A percentile compares a stretch with the other conserved stretches of the same genome.
Conservation (phyloP, 768 basidiomycete species). For the Leccinum imitatum region DNA sequence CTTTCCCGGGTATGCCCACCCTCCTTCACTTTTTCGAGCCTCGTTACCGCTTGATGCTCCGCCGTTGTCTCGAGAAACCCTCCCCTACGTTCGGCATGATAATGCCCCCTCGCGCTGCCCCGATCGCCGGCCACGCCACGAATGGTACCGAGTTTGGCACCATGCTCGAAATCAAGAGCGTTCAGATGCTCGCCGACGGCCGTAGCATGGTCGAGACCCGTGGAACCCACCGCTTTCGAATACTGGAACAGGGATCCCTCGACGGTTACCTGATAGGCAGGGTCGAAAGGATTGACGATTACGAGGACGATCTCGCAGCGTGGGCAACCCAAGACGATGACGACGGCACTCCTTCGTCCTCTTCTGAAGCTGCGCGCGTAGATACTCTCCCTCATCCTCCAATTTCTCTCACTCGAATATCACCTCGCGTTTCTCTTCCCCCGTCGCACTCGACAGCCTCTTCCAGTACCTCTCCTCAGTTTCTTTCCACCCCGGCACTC, state of each 20-base stretch:
- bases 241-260: conserved; percentile 77
- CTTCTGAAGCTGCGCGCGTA: conserved; percentile 8
- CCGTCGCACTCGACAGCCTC: conserved; percentile 6
- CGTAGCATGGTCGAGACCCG: conserved; percentile 81
- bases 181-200: conserved; percentile 88
- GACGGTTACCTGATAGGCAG: conserved; percentile 91
- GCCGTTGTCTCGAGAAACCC: conserved; percentile 82
- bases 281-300: conserved; percentile 57
- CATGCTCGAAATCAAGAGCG: conserved; percentile 85
- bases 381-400: conserved; percentile 15
- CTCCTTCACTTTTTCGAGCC: conserved; percentile 94
- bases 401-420: conserved; percentile 15
- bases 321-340: conserved; percentile 24
- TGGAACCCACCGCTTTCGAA: conserved; percentile 74
- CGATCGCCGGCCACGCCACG: conserved; percentile 21
- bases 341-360: conserved; percentile 1
- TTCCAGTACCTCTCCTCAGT: conserved; percentile 1
- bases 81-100: conserved; percentile 92
- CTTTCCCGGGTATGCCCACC: conserved; percentile 90
- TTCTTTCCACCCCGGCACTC: conserved; percentile 30
- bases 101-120: conserved; percentile 56
- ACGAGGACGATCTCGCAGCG: conserved; percentile 34
- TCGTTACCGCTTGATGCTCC: conserved; percentile 93
- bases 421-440: conserved; percentile 11
- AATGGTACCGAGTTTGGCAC: conserved; percentile 71